Percentiles rank a stretch among this genome's conserved stretches.
Conservation (phyloP, 768 basidiomycete species). For the Lentinula boryana region DNA sequence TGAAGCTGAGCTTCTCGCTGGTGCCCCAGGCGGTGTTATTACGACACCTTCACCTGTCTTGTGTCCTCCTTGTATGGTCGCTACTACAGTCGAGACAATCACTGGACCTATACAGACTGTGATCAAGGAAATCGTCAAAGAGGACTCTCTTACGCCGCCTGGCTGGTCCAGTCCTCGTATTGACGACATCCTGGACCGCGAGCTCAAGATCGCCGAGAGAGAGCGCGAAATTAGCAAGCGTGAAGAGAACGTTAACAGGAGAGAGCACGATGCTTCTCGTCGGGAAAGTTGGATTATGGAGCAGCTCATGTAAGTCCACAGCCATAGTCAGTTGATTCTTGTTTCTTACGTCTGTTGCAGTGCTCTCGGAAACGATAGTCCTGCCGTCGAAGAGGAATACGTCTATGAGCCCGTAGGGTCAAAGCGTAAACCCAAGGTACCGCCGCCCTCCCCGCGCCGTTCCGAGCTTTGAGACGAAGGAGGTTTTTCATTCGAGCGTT, state of each 20-base stretch:
- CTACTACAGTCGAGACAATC: conserved; percentile 52
- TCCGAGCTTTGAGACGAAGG: conserved; percentile 96
- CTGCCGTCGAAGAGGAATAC: conserved; percentile 75
- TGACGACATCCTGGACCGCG: conserved; percentile 80
- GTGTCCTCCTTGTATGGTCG: conserved; percentile 54
- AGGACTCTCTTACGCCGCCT: conserved; percentile 71
- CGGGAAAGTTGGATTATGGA: conserved; percentile 93
- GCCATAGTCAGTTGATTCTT: neutral
- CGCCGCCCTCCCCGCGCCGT: conserved; percentile 78
- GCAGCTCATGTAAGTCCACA: conserved; percentile 67
- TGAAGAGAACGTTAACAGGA: conserved; percentile 78
- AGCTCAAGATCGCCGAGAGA: conserved; percentile 78
- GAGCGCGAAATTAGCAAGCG: conserved; percentile 84
- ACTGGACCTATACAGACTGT: conserved; percentile 63
- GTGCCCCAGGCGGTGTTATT: conserved; percentile 77
- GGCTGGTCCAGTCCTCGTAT: conserved; percentile 76
- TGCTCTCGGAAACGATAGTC: conserved; percentile 62
- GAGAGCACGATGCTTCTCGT: conserved; percentile 82
- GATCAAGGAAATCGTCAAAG: conserved; percentile 84
- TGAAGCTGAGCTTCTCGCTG: conserved; percentile 79
- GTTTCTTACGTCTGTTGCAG: conserved; percentile 23
- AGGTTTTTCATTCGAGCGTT: conserved; percentile 38
- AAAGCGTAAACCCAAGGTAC: conserved; percentile 88
- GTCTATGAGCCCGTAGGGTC: conserved; percentile 63
- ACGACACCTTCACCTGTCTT: conserved; percentile 42